phyloP scores from a whole-genome alignment of 2,329 filamentous ascomycete genomes.

The Hymenoscyphus repandus region DNA sequence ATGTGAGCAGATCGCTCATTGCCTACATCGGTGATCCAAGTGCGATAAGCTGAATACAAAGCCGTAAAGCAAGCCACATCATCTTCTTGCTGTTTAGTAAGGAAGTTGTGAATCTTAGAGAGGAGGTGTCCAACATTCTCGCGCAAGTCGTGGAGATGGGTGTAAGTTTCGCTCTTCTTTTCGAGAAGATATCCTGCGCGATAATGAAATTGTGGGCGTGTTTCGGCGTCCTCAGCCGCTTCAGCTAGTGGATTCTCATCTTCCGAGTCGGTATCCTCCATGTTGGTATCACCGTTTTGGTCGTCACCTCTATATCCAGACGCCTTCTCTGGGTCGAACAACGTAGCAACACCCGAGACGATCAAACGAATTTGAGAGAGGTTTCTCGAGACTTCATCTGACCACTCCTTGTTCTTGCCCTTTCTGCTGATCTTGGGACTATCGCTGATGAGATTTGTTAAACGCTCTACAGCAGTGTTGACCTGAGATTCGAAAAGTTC shows the following conservation, averaged over 20 bases:
- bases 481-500: constrained; percentile 84
- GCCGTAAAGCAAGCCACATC: constrained; percentile 94
- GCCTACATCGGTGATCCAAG: constrained; percentile 96
- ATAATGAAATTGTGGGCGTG: constrained; percentile 83
- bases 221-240: constrained; percentile 71
- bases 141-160: constrained; percentile 72
- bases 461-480: constrained; percentile 65
- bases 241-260: constrained; percentile 53
- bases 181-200: constrained; percentile 79
- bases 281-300: constrained; percentile 41
- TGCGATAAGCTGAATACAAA: constrained; percentile 85
- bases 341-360: constrained; percentile 79
- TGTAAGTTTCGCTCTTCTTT: constrained; percentile 59
- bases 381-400: constrained; percentile 88
- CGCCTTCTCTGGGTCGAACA: constrained; percentile 77
- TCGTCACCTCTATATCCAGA: constrained; percentile 48
- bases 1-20: constrained; percentile 94
- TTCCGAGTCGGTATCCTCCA: constrained; percentile 46
- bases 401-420: constrained; percentile 98
- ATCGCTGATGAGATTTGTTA: constrained; percentile 75
- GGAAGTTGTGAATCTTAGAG: constrained; percentile 78
- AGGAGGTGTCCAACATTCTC: constrained; percentile 75
- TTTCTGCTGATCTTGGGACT: constrained; percentile 80
- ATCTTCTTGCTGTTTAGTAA: constrained; percentile 81
- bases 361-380: constrained; percentile 84